These are phyloP conservation scores for Fusarium transvaalense DNA, from an alignment of 2,329 filamentous ascomycete genomes.

Conservation along the genomic window DNA sequence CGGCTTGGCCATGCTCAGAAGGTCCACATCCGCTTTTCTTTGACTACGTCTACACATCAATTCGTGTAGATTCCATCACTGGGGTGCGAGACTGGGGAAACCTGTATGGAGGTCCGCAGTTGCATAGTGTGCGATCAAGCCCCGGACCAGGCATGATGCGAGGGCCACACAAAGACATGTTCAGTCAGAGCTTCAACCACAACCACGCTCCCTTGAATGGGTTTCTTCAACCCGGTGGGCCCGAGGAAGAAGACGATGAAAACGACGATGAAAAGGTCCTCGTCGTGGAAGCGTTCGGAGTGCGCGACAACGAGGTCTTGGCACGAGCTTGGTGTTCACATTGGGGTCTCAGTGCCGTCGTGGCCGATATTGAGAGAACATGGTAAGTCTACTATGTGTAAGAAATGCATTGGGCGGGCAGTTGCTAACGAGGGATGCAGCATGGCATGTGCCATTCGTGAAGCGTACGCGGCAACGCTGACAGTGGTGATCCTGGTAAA, in stretches of 20 bases:
- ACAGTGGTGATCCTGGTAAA: conserved; percentile 79
- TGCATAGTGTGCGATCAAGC: conserved; percentile 53
- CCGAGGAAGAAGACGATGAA: conserved; percentile 55
- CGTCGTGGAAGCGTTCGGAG: conserved; percentile 79
- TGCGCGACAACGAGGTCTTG: conserved; percentile 80
- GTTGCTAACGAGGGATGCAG: conserved; percentile 53
- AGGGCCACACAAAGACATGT: conserved; percentile 46
- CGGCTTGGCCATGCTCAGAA: conserved; percentile 72
- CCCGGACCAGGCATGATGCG: conserved; percentile 50
- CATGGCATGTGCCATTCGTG: conserved; percentile 79
- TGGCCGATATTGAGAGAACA: conserved; percentile 76
- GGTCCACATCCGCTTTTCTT: conserved; percentile 79
- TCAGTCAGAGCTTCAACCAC: conserved; percentile 44
- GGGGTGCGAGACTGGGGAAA: conserved; percentile 75
- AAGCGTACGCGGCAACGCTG: conserved; percentile 79
- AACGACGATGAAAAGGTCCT: conserved; percentile 74
- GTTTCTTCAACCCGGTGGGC: conserved; percentile 31
- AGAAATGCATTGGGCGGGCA: background rate
- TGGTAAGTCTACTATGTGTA: conserved; percentile 62
- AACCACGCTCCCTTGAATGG: conserved; percentile 26
- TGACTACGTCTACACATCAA: conserved; percentile 72
- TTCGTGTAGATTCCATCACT: conserved; percentile 74
- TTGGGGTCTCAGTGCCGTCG: conserved; percentile 77
- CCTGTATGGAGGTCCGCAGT: conserved; percentile 52
- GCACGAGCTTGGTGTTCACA: conserved; percentile 82